phyloP scores from a whole-genome alignment of 1,139 yeast species.

The Magnusiomyces magnusii region DNA sequence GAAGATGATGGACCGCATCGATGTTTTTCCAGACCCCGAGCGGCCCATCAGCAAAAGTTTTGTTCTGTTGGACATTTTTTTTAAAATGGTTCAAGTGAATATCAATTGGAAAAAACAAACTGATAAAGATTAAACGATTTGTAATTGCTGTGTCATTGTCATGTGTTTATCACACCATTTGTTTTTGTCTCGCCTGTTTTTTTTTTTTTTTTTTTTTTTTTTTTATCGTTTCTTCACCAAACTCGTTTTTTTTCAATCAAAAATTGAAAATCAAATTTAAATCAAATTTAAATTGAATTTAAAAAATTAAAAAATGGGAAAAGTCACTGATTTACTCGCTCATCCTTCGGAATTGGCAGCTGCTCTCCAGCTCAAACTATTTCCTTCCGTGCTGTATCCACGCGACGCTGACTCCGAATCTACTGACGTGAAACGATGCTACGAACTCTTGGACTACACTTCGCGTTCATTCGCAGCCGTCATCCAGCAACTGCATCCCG shows the following conservation, averaged over 20 bases:
- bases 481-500: slow-evolving; percentile 85
- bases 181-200: no score
- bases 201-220: no score
- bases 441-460: slow-evolving; percentile 56
- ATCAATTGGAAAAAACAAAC: background rate
- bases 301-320: slow-evolving; percentile 59
- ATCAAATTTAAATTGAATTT: no score
- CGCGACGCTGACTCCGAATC: slow-evolving; percentile 41
- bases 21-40: slow-evolving; percentile 94
- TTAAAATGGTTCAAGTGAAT: no score
- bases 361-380: slow-evolving; percentile 46
- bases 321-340: slow-evolving; percentile 49
- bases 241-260: no score
- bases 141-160: no score
- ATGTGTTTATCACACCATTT: no score
- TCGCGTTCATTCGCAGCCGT: slow-evolving; percentile 94
- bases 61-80: slow-evolving; percentile 34
- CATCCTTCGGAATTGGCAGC: slow-evolving; percentile 74
- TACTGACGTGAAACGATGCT: slow-evolving; percentile 53
- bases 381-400: slow-evolving; percentile 44
- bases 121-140: no score
- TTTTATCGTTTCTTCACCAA: no score
- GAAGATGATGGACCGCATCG: slow-evolving; percentile 94
- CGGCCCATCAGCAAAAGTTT: slow-evolving; percentile 68
- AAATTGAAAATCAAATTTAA: no score